Evolutionary conservation across 352 stramenopile genomes (phyloP).

Genomic region (Pythium sp.): DNA sequence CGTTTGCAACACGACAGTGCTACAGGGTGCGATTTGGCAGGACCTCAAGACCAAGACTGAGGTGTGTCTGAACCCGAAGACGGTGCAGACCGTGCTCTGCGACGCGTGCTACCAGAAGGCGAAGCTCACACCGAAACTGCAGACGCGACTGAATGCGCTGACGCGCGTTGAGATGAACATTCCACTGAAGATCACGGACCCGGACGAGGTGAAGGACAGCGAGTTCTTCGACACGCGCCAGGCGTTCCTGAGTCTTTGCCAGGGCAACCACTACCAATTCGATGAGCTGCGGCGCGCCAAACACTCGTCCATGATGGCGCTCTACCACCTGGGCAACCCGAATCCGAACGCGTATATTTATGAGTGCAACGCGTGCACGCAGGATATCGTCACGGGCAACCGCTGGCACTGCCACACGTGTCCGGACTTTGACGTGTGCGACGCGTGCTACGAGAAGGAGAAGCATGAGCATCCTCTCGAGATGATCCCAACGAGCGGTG

Average conservation of each 20-base stretch:
- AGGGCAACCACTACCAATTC: conserved; percentile 99
- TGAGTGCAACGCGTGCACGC: conserved; percentile 82
- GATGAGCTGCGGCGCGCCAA: conserved; percentile 98
- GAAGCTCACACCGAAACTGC: conserved; percentile 38
- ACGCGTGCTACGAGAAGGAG: conserved; percentile 83
- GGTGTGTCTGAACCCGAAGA: conserved; percentile 55
- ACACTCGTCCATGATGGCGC: conserved; percentile 99
- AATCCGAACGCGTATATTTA: conserved; percentile 87
- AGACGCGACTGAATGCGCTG: conserved; percentile 49
- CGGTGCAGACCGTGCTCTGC: conserved; percentile 72
- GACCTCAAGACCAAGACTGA: conserved; percentile 65
- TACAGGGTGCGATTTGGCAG: conserved; percentile 67
- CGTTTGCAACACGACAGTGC: conserved; percentile 71
- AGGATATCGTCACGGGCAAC: conserved; percentile 79
- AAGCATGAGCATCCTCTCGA: conserved; percentile 78
- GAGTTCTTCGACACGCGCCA: conserved; percentile 96
- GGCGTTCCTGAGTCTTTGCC: conserved; percentile 96
- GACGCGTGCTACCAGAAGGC: conserved; percentile 77
- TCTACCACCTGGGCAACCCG: conserved; percentile 98
- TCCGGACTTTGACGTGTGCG: conserved; percentile 88
- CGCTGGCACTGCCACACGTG: conserved; percentile 90
- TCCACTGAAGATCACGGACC: conserved; percentile 73
- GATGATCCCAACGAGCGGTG: conserved; percentile 74
- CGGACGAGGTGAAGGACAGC: conserved; percentile 82
- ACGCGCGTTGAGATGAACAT: conserved; percentile 54